Conservation (phyloP, 1,284 basidiomycete genomes). For the Anthracocystis panici-leucophaei region DNA sequence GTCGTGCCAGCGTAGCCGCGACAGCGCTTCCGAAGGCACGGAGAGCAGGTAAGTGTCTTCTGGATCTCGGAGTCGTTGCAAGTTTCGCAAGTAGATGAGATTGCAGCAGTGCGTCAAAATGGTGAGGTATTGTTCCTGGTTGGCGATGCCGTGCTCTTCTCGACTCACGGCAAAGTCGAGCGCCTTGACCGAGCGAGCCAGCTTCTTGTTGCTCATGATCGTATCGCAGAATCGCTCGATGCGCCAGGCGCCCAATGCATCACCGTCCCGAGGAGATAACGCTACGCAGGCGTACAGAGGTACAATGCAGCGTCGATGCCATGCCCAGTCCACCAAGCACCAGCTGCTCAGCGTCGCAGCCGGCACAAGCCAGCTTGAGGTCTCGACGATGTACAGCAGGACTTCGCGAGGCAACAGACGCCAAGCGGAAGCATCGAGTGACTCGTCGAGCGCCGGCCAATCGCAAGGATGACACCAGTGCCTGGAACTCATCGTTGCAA, state of each 20-base stretch:
- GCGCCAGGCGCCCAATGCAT: constrained; percentile 23
- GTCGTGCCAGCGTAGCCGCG: constrained; percentile 38
- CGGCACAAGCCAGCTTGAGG: constrained; percentile 29
- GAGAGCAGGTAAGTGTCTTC: constrained; percentile 37
- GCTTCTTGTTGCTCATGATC: constrained; percentile 29
- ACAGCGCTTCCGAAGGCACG: constrained; percentile 27
- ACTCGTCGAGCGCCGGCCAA: constrained; percentile 23
- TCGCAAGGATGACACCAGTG: constrained; percentile 29
- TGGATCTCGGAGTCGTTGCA: constrained; percentile 30
- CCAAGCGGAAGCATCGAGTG: constrained; percentile 28
- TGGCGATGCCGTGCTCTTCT: constrained; percentile 37
- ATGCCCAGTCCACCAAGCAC: constrained; percentile 31
- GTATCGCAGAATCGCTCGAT: constrained; percentile 46
- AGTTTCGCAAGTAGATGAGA: constrained; percentile 44
- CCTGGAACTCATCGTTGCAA: constrained; percentile 22
- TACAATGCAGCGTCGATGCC: constrained; percentile 22
- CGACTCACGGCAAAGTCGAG: constrained; percentile 47
- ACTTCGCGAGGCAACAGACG: constrained; percentile 28
- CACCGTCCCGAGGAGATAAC: constrained; percentile 33
- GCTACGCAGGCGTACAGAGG: constrained; percentile 36
- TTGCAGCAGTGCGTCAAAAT: constrained; percentile 38
- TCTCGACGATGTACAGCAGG: constrained; percentile 28
- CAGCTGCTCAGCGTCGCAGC: constrained; percentile 27
- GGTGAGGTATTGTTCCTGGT: constrained; percentile 37
- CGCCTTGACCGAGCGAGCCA: constrained; percentile 30